Conservation (phyloP, 2,329 filamentous ascomycete species). For the Penicillium sp. region DNA sequence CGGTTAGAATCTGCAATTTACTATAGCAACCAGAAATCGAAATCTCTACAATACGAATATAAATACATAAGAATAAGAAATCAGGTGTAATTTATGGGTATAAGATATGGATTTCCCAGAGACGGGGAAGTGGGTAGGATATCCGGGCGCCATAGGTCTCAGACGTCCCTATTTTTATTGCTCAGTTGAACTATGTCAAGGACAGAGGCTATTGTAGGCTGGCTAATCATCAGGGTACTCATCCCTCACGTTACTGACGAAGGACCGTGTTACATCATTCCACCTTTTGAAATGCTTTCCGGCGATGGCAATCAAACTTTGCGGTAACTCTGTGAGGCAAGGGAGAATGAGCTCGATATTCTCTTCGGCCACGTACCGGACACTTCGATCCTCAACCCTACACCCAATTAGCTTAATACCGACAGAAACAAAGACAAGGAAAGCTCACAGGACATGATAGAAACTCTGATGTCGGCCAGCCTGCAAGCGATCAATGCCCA, state of each 20-base stretch:
- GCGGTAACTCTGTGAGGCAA: conserved; percentile 49
- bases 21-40: too few species aligned
- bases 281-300: conserved; percentile 88
- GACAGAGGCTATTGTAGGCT: background rate
- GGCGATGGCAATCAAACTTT: conserved; percentile 58
- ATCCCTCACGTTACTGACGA: conserved; percentile 77
- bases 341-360: conserved; percentile 64
- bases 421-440: background rate
- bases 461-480: conserved; percentile 64
- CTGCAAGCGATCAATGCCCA: conserved; percentile 57
- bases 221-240: conserved; percentile 77
- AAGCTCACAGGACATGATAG: conserved; percentile 76
- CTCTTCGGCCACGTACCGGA: conserved; percentile 73
- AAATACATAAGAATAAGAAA: too few species aligned
- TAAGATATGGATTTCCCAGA: too few species aligned
- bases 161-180: too few species aligned
- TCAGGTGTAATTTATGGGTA: too few species aligned
- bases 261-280: conserved; percentile 60
- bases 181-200: background rate
- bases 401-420: conserved; percentile 11
- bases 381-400: conserved; percentile 62
- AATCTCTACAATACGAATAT: too few species aligned
- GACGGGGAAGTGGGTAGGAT: too few species aligned
- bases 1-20: too few species aligned
- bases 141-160: too few species aligned